Percentiles rank a stretch among this genome's conserved stretches.
Conservation (phyloP, 2,329 filamentous ascomycete genomes). For the Trematosphaeria pertusa region DNA sequence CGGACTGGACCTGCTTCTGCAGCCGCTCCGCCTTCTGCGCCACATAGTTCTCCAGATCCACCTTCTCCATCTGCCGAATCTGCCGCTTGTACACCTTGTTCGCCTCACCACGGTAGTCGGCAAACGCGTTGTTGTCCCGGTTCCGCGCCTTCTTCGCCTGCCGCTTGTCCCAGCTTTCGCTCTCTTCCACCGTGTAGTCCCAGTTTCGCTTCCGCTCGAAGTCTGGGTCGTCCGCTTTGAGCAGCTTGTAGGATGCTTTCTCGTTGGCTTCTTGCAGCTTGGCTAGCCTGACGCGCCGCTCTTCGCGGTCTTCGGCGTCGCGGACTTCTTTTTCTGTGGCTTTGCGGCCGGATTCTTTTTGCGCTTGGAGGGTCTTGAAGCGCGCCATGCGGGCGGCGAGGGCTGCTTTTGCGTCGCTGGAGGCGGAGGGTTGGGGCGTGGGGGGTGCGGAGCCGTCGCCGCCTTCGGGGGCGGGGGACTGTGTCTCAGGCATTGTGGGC, state of each 20-base stretch:
- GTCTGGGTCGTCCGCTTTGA: constrained; percentile 91
- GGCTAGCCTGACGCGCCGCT: constrained; percentile 65
- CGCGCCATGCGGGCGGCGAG: constrained; percentile 63
- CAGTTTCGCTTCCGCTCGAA: constrained; percentile 98
- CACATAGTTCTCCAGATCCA: constrained; percentile 82
- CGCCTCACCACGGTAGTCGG: constrained; percentile 86
- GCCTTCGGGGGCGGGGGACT: constrained; percentile 6
- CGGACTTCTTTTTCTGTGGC: constrained; percentile 61
- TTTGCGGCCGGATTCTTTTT: constrained; percentile 64
- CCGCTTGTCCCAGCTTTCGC: constrained; percentile 90
- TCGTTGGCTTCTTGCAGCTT: constrained; percentile 85
- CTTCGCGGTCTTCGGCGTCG: constrained; percentile 37
- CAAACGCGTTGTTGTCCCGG: constrained; percentile 86
- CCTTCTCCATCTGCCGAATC: constrained; percentile 74
- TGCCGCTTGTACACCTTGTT: constrained; percentile 95
- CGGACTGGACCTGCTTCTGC: constrained; percentile 81
- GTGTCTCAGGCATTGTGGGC: constrained; percentile 11
- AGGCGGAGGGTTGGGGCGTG: constrained; percentile 1
- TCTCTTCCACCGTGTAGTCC: constrained; percentile 98
- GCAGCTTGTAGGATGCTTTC: constrained; percentile 87
- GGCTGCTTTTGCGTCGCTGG: constrained; percentile 37
- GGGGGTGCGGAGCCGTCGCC: constrained; percentile 9
- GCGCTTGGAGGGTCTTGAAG: constrained; percentile 86
- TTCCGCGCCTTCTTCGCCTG: constrained; percentile 83
- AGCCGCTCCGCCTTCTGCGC: constrained; percentile 84